phyloP scores from a whole-genome alignment of 192 early-diverging fungal species.

The Umbelopsis isabellina region DNA sequence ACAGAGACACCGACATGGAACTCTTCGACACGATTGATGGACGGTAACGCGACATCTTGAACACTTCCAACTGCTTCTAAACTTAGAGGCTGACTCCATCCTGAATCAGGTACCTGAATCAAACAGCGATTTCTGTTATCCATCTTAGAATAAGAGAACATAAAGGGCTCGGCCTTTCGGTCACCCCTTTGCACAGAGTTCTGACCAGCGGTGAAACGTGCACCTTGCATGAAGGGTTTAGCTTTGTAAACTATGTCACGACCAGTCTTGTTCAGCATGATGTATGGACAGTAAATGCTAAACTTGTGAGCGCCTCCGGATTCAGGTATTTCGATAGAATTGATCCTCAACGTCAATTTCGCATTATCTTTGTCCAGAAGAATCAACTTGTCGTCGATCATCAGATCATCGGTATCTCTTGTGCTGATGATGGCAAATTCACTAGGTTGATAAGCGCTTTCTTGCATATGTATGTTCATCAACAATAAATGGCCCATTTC shows the following conservation, averaged over 20 bases:
- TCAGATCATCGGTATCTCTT: constrained; percentile 74
- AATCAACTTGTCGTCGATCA: constrained; percentile 73
- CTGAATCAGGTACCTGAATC: constrained; percentile 71
- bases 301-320: constrained; percentile 78
- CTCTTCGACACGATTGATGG: constrained; percentile 51
- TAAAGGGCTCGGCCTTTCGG: constrained; percentile 66
- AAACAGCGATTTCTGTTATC: constrained; percentile 84
- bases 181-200: constrained; percentile 31
- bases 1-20: constrained; percentile 84
- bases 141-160: constrained; percentile 92
- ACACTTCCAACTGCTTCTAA: constrained; percentile 95
- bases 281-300: constrained; percentile 91
- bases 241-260: constrained; percentile 76
- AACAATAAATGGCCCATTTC: constrained; percentile 82
- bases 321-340: constrained; percentile 62
- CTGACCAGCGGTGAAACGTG: constrained; percentile 75
- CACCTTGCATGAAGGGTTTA: constrained; percentile 78
- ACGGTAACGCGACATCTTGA: constrained; percentile 75
- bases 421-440: constrained; percentile 89
- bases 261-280: constrained; percentile 93
- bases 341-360: constrained; percentile 66
- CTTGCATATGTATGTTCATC: constrained; percentile 74
- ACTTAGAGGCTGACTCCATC: constrained; percentile 88
- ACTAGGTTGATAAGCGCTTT: constrained; percentile 68
- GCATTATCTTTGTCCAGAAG: constrained; percentile 68